Conservation (phyloP, 2,329 filamentous ascomycete species). For the Aspergillus sergii region DNA sequence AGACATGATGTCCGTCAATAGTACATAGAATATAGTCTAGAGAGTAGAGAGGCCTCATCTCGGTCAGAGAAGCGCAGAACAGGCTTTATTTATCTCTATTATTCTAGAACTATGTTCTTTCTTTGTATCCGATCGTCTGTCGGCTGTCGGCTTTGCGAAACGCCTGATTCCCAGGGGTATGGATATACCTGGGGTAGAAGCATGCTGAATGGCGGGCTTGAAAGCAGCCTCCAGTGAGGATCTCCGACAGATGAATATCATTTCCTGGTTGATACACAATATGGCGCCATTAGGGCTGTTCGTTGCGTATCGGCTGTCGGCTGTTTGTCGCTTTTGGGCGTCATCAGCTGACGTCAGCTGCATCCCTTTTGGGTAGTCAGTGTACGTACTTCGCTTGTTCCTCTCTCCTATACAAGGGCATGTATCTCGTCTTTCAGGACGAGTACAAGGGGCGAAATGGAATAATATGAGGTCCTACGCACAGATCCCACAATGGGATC, state of each 20-base stretch:
- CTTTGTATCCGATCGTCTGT: slow-evolving; percentile 11
- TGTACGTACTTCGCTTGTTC: neutral
- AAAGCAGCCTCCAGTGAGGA: neutral
- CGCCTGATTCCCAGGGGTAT: neutral
- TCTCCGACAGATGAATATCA: neutral
- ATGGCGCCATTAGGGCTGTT: slow-evolving; percentile 5
- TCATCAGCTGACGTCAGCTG: slow-evolving; percentile 11
- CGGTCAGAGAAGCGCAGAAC: neutral
- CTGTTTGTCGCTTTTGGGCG: slow-evolving; percentile 9
- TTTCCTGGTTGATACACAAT: neutral
- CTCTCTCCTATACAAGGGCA: neutral
- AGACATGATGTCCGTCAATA: slow-evolving; percentile 21
- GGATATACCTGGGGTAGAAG: neutral
- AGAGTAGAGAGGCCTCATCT: neutral
- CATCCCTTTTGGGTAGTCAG: neutral
- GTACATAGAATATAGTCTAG: neutral
- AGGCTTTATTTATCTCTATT: neutral
- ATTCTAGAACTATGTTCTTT: neutral
- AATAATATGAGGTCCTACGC: slow-evolving; percentile 1
- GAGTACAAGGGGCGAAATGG: neutral
- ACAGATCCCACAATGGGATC: slow-evolving; percentile 14
- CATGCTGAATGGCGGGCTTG: neutral
- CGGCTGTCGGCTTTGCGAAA: slow-evolving; percentile 19
- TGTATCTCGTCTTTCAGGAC: neutral
- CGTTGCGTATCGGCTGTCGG: slow-evolving; percentile 16